Base-by-base conservation (phyloP, 164 flowering plant species). In the Magnolia kwangsiensis region DNA sequence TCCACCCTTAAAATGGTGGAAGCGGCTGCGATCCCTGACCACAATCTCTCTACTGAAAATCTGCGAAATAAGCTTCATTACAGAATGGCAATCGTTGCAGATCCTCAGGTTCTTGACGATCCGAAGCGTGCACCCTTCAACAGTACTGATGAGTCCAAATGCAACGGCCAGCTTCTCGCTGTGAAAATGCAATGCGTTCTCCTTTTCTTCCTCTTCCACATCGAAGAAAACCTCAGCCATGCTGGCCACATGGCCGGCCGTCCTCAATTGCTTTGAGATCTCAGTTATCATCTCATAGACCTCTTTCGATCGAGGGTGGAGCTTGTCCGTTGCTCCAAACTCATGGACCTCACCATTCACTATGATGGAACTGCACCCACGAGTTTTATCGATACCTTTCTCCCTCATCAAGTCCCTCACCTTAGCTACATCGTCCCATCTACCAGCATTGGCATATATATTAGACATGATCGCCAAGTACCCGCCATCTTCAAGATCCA, bases 181-280 rank as follows among this genome's bases (percentile, higher is more conserved):
- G 75, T 84, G 86, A 50, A 75, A 81, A n/a, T 68, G 20, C 27
- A 79, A 49, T 0, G 78, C 81, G 69, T 77, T 74, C 71, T 83
- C 86, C 69, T 81, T 83, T 55, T 83, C 84, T 65, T 84, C 84
- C 27, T 81, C 84, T 66, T 84, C 85, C 45, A 83, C 78, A 75
- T 83, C 86, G 72, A 81, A 81, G 67, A 75, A 84, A n/a, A 84
- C 84, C 73, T 80, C 82, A 31, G 61, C 65, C 64, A 74, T 75
- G 67, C 76, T 76, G 20, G 81, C 75, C 2, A 74, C 67, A 69
- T 84, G 78, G 50, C 86, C 86, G 21, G 75, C 80, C 58, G 77
- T 74, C 61, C 74, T 78, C 45, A 84, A 74, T n/a, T 67, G 75
- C 77, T 37, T 70, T 1, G 82, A 72, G 13, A 84, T 77, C 69